Base-by-base conservation (phyloP, 2,329 filamentous ascomycete genomes). In the Diplodia corticola region DNA sequence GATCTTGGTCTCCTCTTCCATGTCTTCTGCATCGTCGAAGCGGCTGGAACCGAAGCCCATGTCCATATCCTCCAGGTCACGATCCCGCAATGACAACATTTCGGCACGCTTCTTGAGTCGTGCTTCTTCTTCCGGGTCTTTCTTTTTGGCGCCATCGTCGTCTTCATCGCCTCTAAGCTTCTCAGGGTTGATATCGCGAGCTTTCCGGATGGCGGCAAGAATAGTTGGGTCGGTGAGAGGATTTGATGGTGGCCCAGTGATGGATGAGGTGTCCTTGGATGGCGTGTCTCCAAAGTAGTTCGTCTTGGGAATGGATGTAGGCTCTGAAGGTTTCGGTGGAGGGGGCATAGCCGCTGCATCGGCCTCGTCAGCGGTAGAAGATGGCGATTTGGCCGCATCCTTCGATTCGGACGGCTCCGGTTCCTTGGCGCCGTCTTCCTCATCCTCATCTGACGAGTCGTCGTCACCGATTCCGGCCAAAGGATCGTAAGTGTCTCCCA, bases 1-100 rank as follows among this genome's bases (percentile, higher is more conserved):
- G 69, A 92, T 80, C 70, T 85, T 88, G 50, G 81, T 75, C 12
- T 83, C 75, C 79, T 81, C 75, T 48, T 93, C 91, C 69, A 90
- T 86, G 69, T 96, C 93, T 67, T 93, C 93, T 59, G 93, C 93
- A 73, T 97, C 95, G 64, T 91, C 93, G 73, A 92, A 89, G 30
- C 94, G 86, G 73, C 90, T 95, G 22, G 89, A 91, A 37, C 95
- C 95, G 74, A 99, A 98, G 68, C 93, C 94, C 83, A 98, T 87
- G 74, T 99, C 95, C 80, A 99, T 85, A 78, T 99, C 94, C 66
- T 94, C 89, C 55, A 93, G 88, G 75, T 98, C 94, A 55, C 93
- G 86, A 70, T 91, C 90, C 65, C 88, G 79, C n/a, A 80, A 80
- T 10, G 82, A 87, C 67, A 97, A 82, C 81, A 97, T 90, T 70